phyloP scores from a whole-genome alignment of 306 rosid genomes.

The Astragalus membranaceus region DNA sequence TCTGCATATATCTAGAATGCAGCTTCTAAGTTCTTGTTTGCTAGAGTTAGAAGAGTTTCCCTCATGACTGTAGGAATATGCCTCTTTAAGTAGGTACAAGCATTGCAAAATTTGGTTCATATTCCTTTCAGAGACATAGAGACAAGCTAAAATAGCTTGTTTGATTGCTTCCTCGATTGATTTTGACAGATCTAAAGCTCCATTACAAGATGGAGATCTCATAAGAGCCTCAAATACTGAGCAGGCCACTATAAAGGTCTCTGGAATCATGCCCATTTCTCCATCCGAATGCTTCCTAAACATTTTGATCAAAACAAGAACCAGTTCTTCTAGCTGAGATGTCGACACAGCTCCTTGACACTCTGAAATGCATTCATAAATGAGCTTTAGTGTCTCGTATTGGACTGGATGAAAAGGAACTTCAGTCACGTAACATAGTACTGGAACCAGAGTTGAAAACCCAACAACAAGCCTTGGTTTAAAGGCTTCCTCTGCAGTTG shows the following conservation, averaged over 20 bases:
- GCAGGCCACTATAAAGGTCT: constrained; percentile 59
- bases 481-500: constrained; percentile 66
- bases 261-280: constrained; percentile 69
- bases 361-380: constrained; percentile 64
- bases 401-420: constrained; percentile 90
- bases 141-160: constrained; percentile 61
- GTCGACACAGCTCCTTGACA: constrained; percentile 72
- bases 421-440: constrained; percentile 62
- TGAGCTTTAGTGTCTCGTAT: constrained; percentile 60
- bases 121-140: constrained; percentile 45
- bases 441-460: constrained; percentile 80
- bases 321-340: constrained; percentile 64
- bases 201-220: constrained; percentile 56
- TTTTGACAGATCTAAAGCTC: constrained; percentile 39
- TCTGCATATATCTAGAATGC: constrained; percentile 47
- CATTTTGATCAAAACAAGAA: constrained; percentile 54
- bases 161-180: constrained; percentile 50
- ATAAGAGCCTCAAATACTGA: constrained; percentile 58
- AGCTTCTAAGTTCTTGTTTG: constrained; percentile 36
- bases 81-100: constrained; percentile 75
- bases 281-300: constrained; percentile 60
- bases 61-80: constrained; percentile 49
- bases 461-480: constrained; percentile 75
- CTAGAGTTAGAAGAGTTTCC: constrained; percentile 34
- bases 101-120: constrained; percentile 55